Percentiles rank a stretch among this genome's conserved stretches.
Evolutionary conservation across 163 green algal species (phyloP).

Genomic region (Scenedesmus sp.): DNA sequence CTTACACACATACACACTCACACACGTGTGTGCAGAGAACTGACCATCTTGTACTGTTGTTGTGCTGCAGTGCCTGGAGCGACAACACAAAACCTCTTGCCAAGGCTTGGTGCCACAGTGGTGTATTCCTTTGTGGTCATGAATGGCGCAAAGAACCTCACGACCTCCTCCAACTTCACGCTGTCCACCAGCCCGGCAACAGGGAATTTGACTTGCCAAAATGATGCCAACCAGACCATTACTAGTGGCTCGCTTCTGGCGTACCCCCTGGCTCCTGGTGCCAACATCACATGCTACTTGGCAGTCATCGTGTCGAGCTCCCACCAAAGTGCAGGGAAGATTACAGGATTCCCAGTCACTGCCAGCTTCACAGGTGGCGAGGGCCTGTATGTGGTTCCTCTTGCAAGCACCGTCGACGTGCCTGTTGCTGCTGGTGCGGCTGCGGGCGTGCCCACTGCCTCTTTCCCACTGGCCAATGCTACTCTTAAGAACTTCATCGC

Average conservation of each 20-base stretch:
- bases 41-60: neutral
- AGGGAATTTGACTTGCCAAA: neutral
- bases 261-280: neutral
- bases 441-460: neutral
- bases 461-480: neutral
- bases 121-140: neutral
- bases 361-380: neutral
- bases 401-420: neutral
- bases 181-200: neutral
- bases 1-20: no score
- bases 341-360: neutral
- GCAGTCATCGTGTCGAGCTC: neutral
- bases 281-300: neutral
- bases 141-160: conserved; percentile 4
- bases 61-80: neutral
- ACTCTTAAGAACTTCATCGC: neutral
- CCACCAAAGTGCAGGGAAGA: neutral
- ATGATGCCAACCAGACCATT: neutral
- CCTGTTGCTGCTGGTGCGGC: neutral
- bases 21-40: no score
- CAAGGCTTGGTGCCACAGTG: neutral
- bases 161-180: neutral
- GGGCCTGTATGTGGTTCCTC: neutral
- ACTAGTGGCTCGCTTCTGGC: neutral
- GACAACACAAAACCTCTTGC: neutral